These are phyloP conservation scores for Bryoerythrophyllum caledonicum DNA, from an alignment of 225 moss, liverwort and hornwort species.

Conservation along the genomic window DNA sequence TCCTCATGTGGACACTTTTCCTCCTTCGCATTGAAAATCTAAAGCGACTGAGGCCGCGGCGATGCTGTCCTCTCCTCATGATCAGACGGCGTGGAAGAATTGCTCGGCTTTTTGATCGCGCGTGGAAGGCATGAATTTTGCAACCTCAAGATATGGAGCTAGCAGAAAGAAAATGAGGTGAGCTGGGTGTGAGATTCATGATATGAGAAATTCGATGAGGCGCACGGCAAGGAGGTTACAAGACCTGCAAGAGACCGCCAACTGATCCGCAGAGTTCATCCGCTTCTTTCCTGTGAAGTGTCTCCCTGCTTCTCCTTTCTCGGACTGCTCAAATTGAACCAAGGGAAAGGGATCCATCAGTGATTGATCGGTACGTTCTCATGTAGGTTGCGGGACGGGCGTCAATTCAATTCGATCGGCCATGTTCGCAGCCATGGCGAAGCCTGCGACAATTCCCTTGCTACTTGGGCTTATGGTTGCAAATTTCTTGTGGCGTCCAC, in stretches of 20 bases:
- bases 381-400: slow-evolving; percentile 16
- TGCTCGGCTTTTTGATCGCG: no score
- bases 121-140: no score
- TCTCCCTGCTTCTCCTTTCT: slow-evolving; percentile 19
- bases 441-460: no score
- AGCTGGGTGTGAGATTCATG: background rate
- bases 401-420: background rate
- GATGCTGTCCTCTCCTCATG: no score
- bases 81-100: no score
- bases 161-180: background rate
- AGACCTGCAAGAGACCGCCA: slow-evolving; percentile 8
- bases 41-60: no score
- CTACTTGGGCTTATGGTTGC: slow-evolving; percentile 20
- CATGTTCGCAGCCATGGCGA: slow-evolving; percentile 13
- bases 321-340: no score
- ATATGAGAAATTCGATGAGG: slow-evolving; percentile 22
- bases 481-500: slow-evolving; percentile 3
- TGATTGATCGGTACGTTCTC: no score
- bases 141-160: no score
- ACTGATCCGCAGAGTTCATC: slow-evolving; percentile 30
- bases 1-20: no score
- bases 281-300: slow-evolving; percentile 3
- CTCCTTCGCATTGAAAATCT: no score
- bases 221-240: slow-evolving; percentile 23
- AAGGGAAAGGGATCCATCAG: no score